Base-by-base conservation (phyloP, 805 yeast genomes). In the Cyberlindnera lachancei region DNA sequence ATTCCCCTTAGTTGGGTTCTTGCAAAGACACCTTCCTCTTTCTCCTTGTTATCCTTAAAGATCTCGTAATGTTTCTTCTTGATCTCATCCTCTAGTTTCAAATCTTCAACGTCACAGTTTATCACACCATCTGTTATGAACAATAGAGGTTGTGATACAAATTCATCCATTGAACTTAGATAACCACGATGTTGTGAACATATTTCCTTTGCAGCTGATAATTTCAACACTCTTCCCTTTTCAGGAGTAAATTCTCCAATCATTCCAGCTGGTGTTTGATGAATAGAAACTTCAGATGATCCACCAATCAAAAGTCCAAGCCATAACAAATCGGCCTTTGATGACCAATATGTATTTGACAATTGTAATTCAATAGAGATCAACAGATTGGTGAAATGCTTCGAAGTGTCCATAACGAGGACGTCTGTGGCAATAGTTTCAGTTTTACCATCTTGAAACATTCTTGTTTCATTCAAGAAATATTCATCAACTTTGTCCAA, bases 251-350 rank as follows among this genome's bases (percentile, higher is more conserved):
- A 37, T 20, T 35, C 30, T 11, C 48, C 48, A 24, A 40, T 15
- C 6, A 38, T 23, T n/a, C 39, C 37, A 21, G 36, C 36, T 15
- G 36, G 41, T 3, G 25, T 10, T 10, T 34, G 35, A 24, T 41
- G 42, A 18, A 40, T 18, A 25, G 34, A 17, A 9, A 35, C 15
- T 11, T 14, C n/a, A 4, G 25, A 5, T 11, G 30, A 29, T 17
- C 51, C 44, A 13, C 46, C 36, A 0, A 47, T 19, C 6, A 40
- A 35, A 18, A 47, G 60, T 8, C 61, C 62, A 4, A 59, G 27
- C 59, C 56, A 59, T 24, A 55, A 42, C 19, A 52, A 40, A 30
- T 60, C 63, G 2, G 23, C 8, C 12, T 35, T 49, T 38, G 39
- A 55, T 36, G 25, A 29, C n/a, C 18, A 50, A 41, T 14, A 38